A percentile compares a stretch with the other conserved stretches of the same genome.
These are phyloP conservation scores for Maudiozyma bulderi DNA, from an alignment of 805 yeast species.

Conservation along the genomic window DNA sequence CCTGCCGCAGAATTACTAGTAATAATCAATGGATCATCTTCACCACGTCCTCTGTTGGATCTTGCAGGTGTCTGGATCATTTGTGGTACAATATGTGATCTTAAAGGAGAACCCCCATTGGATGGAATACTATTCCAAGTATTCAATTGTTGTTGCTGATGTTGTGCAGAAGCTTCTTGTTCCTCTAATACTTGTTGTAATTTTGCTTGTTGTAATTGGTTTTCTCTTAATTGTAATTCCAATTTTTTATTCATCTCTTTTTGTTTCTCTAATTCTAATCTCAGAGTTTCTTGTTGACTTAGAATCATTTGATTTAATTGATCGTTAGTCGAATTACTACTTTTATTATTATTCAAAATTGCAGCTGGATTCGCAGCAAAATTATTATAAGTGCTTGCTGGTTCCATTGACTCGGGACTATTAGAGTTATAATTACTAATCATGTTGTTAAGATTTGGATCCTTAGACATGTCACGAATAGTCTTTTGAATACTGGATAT, in stretches of 20 bases:
- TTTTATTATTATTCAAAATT: background rate
- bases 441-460: slow-evolving; percentile 3
- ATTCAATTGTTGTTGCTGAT: background rate
- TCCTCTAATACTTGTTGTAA: slow-evolving; percentile 21
- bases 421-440: background rate
- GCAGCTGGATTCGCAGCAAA: background rate
- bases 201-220: slow-evolving; percentile 23
- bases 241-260: slow-evolving; percentile 23
- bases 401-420: background rate
- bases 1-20: slow-evolving; percentile 27
- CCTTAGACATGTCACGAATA: slow-evolving; percentile 6
- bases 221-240: slow-evolving; percentile 21
- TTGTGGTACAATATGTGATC: slow-evolving; percentile 5
- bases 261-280: slow-evolving; percentile 25
- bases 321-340: background rate
- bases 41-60: slow-evolving; percentile 4
- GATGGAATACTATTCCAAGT: background rate
- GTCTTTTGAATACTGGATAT: slow-evolving; percentile 37
- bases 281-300: slow-evolving; percentile 25
- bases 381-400: background rate
- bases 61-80: slow-evolving; percentile 6
- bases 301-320: slow-evolving; percentile 7
- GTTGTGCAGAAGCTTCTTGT: slow-evolving; percentile 7
- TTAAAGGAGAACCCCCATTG: background rate
- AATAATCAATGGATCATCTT: slow-evolving; percentile 15